A percentile compares a stretch with the other conserved stretches of the same genome.
Conservation (phyloP, 768 basidiomycete genomes). For the Zangia roseola region DNA sequence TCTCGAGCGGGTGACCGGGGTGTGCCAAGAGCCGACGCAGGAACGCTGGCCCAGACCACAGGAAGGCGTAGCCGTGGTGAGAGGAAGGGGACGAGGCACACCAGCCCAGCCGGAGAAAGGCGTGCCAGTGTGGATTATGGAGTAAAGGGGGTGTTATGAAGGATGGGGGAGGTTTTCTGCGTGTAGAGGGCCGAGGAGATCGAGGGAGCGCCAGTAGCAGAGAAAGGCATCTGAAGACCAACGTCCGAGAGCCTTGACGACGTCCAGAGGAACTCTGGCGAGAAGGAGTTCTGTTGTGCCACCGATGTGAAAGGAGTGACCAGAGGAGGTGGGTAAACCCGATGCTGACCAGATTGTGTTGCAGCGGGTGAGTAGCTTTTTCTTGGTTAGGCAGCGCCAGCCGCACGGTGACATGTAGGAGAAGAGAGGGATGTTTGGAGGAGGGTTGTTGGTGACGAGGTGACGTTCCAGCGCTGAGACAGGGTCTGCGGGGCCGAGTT, state of each 20-base stretch:
- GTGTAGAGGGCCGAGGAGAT: background rate
- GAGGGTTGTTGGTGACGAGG: slow-evolving; percentile 2
- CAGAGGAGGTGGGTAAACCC: slow-evolving; percentile 11
- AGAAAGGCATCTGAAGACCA: slow-evolving; percentile 38
- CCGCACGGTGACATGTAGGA: slow-evolving; percentile 2
- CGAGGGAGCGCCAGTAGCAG: slow-evolving; percentile 28
- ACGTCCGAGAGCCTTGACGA: slow-evolving; percentile 29
- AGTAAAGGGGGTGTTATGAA: no score
- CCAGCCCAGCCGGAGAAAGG: no score
- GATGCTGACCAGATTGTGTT: slow-evolving; percentile 26
- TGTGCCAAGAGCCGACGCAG: no score
- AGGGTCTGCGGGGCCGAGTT: slow-evolving; percentile 21
- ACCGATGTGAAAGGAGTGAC: slow-evolving; percentile 37
- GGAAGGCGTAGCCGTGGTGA: no score
- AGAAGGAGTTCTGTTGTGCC: slow-evolving; percentile 32
- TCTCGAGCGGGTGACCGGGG: no score
- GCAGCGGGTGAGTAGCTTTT: slow-evolving; percentile 20
- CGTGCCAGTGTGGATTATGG: no score
- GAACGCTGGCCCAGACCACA: no score
- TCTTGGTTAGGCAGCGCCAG: slow-evolving; percentile 12
- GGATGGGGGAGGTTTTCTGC: background rate
- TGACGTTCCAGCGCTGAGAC: slow-evolving; percentile 15
- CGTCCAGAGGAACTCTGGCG: slow-evolving; percentile 28
- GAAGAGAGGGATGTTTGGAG: background rate
- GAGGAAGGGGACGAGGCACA: no score